A percentile compares a stretch with the other conserved stretches of the same genome.
Conservation (phyloP, 2,329 filamentous ascomycete genomes). For the Lasiodiplodia hormozganensis region DNA sequence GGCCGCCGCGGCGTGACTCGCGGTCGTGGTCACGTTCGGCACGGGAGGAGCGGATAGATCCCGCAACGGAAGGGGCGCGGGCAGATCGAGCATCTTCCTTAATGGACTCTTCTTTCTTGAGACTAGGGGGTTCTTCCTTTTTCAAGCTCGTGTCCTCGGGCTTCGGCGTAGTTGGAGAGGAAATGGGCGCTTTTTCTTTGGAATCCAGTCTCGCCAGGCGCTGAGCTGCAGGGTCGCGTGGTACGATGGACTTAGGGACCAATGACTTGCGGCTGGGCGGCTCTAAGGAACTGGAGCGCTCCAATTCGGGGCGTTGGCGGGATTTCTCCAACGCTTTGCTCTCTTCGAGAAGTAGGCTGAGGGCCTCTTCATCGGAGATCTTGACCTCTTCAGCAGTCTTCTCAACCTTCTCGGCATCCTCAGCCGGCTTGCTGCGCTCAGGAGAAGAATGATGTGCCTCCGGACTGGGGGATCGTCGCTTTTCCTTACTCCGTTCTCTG, state of each 20-base stretch:
- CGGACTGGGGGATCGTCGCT: conserved; percentile 33
- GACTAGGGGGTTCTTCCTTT: not conserved
- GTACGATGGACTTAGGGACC: conserved; percentile 37
- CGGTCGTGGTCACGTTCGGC: conserved; percentile 34
- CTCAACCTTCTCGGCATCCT: conserved; percentile 33
- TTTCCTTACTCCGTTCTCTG: conserved; percentile 1
- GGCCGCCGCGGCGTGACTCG: conserved; percentile 32
- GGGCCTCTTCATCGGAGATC: conserved; percentile 41
- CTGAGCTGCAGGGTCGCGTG: conserved; percentile 38
- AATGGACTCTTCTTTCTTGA: conserved; percentile 5
- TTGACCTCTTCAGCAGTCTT: conserved; percentile 45
- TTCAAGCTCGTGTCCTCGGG: not conserved
- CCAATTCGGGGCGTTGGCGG: conserved; percentile 44
- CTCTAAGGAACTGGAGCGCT: conserved; percentile 48
- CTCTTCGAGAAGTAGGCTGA: conserved; percentile 45
- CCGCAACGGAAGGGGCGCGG: conserved; percentile 23
- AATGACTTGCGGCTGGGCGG: conserved; percentile 48
- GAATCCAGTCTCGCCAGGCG: conserved; percentile 41
- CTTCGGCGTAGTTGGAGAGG: conserved; percentile 12
- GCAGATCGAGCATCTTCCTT: conserved; percentile 18
- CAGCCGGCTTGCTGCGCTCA: conserved; percentile 24
- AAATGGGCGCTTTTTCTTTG: conserved; percentile 3
- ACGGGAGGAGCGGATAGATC: conserved; percentile 19
- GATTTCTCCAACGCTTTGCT: conserved; percentile 48
- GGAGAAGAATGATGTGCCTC: conserved; percentile 17